These are phyloP conservation scores for Rhynchosporium graminicola DNA, from an alignment of 2,329 filamentous ascomycete species.

Conservation along the genomic window DNA sequence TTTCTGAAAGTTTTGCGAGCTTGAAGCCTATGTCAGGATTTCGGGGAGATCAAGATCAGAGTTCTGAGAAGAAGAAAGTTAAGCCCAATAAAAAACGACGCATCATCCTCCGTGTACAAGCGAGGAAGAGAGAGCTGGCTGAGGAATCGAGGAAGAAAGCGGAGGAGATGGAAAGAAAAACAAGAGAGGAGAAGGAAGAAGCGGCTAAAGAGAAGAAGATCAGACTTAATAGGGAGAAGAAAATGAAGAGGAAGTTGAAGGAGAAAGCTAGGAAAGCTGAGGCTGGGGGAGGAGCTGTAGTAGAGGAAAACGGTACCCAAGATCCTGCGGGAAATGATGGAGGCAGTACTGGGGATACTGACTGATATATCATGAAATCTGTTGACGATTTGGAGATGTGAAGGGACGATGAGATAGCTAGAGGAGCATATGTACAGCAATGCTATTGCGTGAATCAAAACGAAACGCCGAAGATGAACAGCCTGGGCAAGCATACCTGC, in stretches of 20 bases:
- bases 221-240: slow-evolving; percentile 60
- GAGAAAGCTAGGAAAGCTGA: slow-evolving; percentile 54
- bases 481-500: too few species aligned
- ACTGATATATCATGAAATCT: too few species aligned
- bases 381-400: too few species aligned
- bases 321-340: too few species aligned
- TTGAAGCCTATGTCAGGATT: too few species aligned
- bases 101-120: slow-evolving; percentile 50
- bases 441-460: too few species aligned
- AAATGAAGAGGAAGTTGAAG: slow-evolving; percentile 59
- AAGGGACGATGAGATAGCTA: too few species aligned
- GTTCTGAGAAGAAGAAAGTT: slow-evolving; percentile 36
- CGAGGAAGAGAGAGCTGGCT: slow-evolving; percentile 42
- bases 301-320: background rate
- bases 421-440: too few species aligned
- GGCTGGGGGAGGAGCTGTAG: background rate
- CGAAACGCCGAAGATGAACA: too few species aligned
- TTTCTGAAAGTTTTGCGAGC: background rate
- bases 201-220: slow-evolving; percentile 61
- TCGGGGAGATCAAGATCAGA: too few species aligned
- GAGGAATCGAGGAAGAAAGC: slow-evolving; percentile 44
- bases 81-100: slow-evolving; percentile 61
- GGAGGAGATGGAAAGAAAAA: slow-evolving; percentile 28
- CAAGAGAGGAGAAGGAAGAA: slow-evolving; percentile 48
- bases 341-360: too few species aligned